Conservation (phyloP, 2,329 filamentous ascomycete genomes). For the Pochonia chlamydosporia region DNA sequence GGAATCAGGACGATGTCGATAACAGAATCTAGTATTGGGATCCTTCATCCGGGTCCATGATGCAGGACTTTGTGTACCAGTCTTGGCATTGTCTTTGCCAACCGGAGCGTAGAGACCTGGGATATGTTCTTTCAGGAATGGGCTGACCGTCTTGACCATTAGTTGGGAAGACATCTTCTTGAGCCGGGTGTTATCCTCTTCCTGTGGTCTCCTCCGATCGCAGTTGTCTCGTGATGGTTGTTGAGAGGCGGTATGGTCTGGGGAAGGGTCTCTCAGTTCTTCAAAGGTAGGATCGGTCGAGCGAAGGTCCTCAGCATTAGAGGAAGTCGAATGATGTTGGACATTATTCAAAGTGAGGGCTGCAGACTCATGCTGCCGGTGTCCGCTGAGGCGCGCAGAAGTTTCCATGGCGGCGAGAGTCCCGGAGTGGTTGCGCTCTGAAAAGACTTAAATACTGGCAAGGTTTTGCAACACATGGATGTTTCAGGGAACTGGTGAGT, state of each 20-base stretch:
- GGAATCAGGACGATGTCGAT: constrained; percentile 87
- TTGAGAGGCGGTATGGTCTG: constrained; percentile 10
- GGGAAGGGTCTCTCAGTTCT: not conserved
- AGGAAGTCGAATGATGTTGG: not conserved
- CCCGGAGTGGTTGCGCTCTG: not conserved
- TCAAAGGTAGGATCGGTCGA: not conserved
- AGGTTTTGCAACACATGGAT: constrained; percentile 1
- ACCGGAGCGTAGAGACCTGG: constrained; percentile 81
- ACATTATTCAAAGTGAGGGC: constrained; percentile 1
- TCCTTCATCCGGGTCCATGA: constrained; percentile 34
- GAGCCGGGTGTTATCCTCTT: constrained; percentile 42
- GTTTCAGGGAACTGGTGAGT: constrained; percentile 1
- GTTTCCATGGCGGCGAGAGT: constrained; percentile 5
- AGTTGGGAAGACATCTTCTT: constrained; percentile 59
- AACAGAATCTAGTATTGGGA: constrained; percentile 87
- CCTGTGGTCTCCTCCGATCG: constrained; percentile 43
- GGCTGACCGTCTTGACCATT: constrained; percentile 72
- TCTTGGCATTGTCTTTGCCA: constrained; percentile 44
- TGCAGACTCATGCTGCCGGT: constrained; percentile 3
- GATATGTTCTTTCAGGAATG: constrained; percentile 87
- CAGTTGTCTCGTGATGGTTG: constrained; percentile 38
- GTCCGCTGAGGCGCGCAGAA: constrained; percentile 3
- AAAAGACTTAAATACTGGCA: constrained; percentile 1
- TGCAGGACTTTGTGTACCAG: constrained; percentile 14
- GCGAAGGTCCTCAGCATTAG: not conserved